A percentile compares a stretch with the other conserved stretches of the same genome.
Evolutionary conservation across 2,329 filamentous ascomycete genomes (phyloP).

Genomic region (Penicillium rolfsii): DNA sequence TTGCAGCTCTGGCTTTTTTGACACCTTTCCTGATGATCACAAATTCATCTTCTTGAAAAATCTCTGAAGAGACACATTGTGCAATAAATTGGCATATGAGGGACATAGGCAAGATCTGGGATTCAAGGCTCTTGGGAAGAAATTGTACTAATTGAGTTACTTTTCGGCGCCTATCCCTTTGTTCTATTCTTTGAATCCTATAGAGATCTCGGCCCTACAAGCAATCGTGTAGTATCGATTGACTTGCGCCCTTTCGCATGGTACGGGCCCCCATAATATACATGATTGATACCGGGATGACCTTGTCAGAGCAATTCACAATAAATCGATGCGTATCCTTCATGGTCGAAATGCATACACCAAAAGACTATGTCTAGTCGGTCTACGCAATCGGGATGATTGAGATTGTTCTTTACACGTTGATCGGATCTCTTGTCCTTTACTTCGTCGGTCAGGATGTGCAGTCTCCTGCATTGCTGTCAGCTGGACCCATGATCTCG

Average conservation of each 20-base stretch:
- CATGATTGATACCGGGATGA: neutral
- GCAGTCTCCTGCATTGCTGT: slow-evolving; percentile 21
- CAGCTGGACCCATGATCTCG: slow-evolving; percentile 19
- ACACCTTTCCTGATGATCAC: neutral
- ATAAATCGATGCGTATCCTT: slow-evolving; percentile 9
- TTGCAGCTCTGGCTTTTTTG: neutral
- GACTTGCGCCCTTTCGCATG: neutral
- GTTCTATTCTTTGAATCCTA: neutral
- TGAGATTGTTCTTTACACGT: slow-evolving; percentile 18
- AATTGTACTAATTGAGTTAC: neutral
- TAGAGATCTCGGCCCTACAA: neutral
- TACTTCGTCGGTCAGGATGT: slow-evolving; percentile 24
- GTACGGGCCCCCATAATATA: neutral
- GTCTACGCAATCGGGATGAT: slow-evolving; percentile 20
- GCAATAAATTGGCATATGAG: neutral
- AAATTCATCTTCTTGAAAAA: neutral
- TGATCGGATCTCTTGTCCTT: slow-evolving; percentile 20
- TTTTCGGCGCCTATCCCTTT: neutral
- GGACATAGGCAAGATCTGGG: no score
- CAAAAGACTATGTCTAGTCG: slow-evolving; percentile 19
- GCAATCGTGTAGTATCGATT: neutral
- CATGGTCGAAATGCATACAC: slow-evolving; percentile 24
- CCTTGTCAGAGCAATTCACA: neutral
- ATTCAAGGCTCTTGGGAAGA: neutral
- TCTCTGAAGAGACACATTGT: neutral